Base-by-base conservation (phyloP, 2,329 filamentous ascomycete species). In the Colletotrichum siamense region DNA sequence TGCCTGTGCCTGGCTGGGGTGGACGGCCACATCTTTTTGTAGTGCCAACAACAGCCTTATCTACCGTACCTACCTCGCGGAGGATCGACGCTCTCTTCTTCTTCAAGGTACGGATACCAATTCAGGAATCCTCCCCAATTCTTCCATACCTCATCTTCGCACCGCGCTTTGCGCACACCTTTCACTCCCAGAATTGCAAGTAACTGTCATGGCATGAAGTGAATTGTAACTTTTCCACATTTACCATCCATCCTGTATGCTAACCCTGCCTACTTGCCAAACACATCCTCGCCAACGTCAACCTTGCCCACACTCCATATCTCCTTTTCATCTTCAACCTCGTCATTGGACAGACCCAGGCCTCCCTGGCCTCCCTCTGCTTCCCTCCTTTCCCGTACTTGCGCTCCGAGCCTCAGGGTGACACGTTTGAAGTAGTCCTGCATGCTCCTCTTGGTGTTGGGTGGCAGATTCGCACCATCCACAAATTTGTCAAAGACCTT, bases 391-490 rank as follows among this genome's bases (percentile, higher is more conserved):
- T 99, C 97, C 77, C 95, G 91, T 3, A 95, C 96, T 84, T 99
- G 97, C 22, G 89, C 91, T n/a, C 95, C 96, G 24, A 99, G 87
- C 80, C 96, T 92, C 81, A 96, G 85, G 2, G 95, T 95, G 78
- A 99, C 95, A 57, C 97, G 90, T 89, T 98, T 98, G 88, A 99
- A 99, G 87, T 99, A 99, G 84, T 99, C 97, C 75, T 93, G 91
- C 94, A 99, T 98, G 84, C 94, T 96, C 80, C 96, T 91, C 90
- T 98, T 97, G 22, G 92, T 92, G 55, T 92, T 94, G 1, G 95
- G 86, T 10, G 93, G 89, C 75, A 98, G 85, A 5, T 92, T 91
- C 67, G 91, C 91, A 8, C 91, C 92, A 2, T 93, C 89, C 88
- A 98, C 93, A 85, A 96, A 99, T 86, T 96, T 96, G 80, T 98